A percentile compares a stretch with the other conserved stretches of the same genome.
Conservation (phyloP, 2,329 filamentous ascomycete genomes). For the Pyrenochaeta sp. region DNA sequence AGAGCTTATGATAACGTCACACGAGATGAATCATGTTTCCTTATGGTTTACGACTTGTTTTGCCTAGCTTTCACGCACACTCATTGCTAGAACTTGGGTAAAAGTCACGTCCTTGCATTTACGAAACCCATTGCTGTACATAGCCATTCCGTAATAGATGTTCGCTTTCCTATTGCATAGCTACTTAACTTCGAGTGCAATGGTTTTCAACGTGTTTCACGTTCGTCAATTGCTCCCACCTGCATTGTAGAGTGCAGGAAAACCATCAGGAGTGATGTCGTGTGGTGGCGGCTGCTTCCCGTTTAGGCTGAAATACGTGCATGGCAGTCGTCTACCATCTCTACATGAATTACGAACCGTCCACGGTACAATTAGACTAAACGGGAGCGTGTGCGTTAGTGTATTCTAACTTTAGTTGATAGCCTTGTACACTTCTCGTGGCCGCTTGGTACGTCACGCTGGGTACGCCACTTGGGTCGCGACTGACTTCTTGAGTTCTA, state of each 20-base stretch:
- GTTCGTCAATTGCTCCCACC: not conserved
- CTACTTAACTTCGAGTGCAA: not conserved
- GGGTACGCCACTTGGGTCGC: not conserved
- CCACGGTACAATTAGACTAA: not conserved
- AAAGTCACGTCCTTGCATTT: conserved; percentile 21
- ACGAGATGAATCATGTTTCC: not conserved
- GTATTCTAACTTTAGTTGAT: not conserved
- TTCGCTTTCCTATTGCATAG: conserved; percentile 1
- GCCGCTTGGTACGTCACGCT: not conserved
- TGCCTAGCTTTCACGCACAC: conserved; percentile 1
- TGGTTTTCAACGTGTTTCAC: not conserved
- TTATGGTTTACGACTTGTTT: conserved; percentile 6
- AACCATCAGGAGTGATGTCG: not conserved
- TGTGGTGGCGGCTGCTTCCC: not conserved
- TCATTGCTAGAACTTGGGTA: conserved; percentile 9
- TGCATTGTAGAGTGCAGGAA: not conserved
- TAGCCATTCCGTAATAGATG: conserved; percentile 24
- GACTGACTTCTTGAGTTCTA: not conserved
- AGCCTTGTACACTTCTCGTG: not conserved
- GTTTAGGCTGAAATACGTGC: conserved; percentile 1
- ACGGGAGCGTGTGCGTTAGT: not conserved
- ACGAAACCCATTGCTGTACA: conserved; percentile 24
- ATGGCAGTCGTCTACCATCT: not conserved
- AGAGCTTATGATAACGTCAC: conserved; percentile 43
- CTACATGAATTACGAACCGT: not conserved